These are phyloP conservation scores for Tremella fuciformis DNA, from an alignment of 768 basidiomycete species.

Conservation along the genomic window DNA sequence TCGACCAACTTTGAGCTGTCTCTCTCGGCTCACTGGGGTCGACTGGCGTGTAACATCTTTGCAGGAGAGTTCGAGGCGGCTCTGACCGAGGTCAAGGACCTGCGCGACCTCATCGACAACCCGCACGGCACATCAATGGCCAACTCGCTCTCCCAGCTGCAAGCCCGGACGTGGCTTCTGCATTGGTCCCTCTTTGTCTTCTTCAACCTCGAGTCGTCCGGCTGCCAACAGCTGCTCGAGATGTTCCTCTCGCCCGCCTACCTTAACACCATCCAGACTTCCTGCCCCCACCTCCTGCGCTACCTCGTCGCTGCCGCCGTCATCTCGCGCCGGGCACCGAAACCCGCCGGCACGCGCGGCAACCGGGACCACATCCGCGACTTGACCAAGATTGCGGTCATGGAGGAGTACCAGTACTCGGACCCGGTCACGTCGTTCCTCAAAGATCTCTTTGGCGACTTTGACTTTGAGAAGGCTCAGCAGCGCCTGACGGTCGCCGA, in stretches of 20 bases:
- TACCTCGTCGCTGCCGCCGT: conserved; percentile 92
- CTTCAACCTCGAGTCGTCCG: conserved; percentile 83
- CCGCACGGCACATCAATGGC: conserved; percentile 45
- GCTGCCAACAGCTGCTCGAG: conserved; percentile 75
- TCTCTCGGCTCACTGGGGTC: conserved; percentile 97
- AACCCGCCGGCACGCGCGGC: conserved; percentile 58
- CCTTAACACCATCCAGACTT: conserved; percentile 97
- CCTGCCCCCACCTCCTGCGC: conserved; percentile 88
- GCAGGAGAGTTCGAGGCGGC: conserved; percentile 94
- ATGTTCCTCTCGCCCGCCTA: conserved; percentile 94
- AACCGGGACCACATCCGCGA: conserved; percentile 86
- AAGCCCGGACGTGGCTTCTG: conserved; percentile 91
- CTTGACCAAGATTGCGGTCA: conserved; percentile 87
- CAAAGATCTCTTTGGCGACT: conserved; percentile 88
- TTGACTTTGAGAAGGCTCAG: conserved; percentile 95
- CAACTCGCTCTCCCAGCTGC: conserved; percentile 68
- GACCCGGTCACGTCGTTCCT: conserved; percentile 92
- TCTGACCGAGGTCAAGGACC: conserved; percentile 86
- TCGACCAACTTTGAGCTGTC: conserved; percentile 90
- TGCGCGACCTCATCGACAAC: conserved; percentile 83
- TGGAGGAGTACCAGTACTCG: conserved; percentile 91
- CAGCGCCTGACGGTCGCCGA: conserved; percentile 65
- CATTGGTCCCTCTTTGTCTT: conserved; percentile 99
- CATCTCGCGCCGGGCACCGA: conserved; percentile 74
- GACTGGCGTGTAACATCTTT: conserved; percentile 93